Percentiles rank a stretch among this genome's conserved stretches.
phyloP scores from a whole-genome alignment of 139 green algal species.

The Ulvella scutata region DNA sequence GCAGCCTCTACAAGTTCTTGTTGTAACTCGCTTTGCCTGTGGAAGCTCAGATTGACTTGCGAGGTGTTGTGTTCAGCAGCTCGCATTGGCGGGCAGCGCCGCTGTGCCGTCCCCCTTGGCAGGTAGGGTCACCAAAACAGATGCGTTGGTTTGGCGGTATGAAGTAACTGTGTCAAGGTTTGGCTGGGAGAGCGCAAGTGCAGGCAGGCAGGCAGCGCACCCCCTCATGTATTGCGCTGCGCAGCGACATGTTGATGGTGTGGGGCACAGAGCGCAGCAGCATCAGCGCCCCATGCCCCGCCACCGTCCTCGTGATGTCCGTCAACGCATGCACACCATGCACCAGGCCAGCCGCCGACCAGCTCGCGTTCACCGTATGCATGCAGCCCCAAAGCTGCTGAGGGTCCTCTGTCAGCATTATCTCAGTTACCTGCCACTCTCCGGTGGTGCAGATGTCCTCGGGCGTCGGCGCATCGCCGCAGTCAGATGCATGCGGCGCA shows the following conservation, averaged over 20 bases:
- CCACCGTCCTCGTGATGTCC: not conserved
- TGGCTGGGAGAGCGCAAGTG: too few relatives aligned
- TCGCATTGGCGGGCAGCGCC: too few relatives aligned
- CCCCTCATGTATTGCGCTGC: not conserved
- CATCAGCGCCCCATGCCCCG: not conserved
- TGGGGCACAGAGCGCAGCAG: not conserved
- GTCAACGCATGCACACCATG: not conserved
- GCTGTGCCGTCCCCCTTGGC: too few relatives aligned
- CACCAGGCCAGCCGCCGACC: not conserved
- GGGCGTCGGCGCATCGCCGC: not conserved
- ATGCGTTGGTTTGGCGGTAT: too few relatives aligned
- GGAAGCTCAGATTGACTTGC: too few relatives aligned
- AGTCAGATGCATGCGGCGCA: not conserved
- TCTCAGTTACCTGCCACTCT: not conserved
- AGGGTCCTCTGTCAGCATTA: not conserved
- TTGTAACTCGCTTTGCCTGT: too few relatives aligned
- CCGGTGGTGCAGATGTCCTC: not conserved
- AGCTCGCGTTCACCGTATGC: not conserved
- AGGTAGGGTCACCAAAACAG: too few relatives aligned
- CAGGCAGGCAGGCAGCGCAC: not conserved
- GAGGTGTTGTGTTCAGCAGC: too few relatives aligned
- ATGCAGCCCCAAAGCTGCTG: not conserved
- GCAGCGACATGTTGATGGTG: not conserved
- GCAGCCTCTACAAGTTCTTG: too few relatives aligned
- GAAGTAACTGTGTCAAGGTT: too few relatives aligned